phyloP scores from a whole-genome alignment of 2,329 filamentous ascomycete species.

The Mycosphaerella sp. region DNA sequence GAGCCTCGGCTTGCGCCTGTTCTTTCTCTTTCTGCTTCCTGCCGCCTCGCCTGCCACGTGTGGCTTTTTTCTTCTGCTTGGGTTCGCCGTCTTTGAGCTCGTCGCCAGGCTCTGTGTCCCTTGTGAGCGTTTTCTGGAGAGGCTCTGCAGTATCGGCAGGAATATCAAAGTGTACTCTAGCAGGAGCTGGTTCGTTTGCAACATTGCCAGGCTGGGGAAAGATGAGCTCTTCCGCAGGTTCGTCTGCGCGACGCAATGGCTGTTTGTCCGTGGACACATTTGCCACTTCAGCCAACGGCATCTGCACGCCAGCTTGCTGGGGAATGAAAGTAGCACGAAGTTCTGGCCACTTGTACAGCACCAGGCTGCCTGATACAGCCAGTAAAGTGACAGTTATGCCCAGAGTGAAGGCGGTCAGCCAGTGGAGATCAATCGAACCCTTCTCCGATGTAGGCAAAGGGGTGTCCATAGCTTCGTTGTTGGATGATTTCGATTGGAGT shows the following conservation, averaged over 20 bases:
- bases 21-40: conserved; percentile 41
- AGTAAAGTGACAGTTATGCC: conserved; percentile 1
- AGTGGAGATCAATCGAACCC: conserved; percentile 2
- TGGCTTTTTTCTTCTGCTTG: conserved; percentile 44
- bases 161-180: conserved; percentile 18
- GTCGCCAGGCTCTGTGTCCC: neutral
- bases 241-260: conserved; percentile 27
- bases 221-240: conserved; percentile 34
- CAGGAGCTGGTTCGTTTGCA: conserved; percentile 12
- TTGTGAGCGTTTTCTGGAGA: conserved; percentile 19
- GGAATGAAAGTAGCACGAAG: neutral
- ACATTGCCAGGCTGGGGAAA: conserved; percentile 24
- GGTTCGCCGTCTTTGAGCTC: conserved; percentile 11
- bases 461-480: conserved; percentile 3
- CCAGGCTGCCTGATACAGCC: conserved; percentile 1
- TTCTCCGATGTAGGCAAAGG: conserved; percentile 1
- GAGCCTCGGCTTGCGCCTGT: conserved; percentile 33
- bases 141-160: conserved; percentile 5
- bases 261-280: neutral
- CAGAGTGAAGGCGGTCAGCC: conserved; percentile 2
- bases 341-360: conserved; percentile 9
- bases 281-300: neutral
- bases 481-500: neutral
- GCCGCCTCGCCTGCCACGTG: conserved; percentile 45
- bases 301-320: conserved; percentile 1